Percentiles rank a stretch among this genome's conserved stretches.
Conservation (phyloP, 2,329 filamentous ascomycete genomes). For the Tolypocladium paradoxum region DNA sequence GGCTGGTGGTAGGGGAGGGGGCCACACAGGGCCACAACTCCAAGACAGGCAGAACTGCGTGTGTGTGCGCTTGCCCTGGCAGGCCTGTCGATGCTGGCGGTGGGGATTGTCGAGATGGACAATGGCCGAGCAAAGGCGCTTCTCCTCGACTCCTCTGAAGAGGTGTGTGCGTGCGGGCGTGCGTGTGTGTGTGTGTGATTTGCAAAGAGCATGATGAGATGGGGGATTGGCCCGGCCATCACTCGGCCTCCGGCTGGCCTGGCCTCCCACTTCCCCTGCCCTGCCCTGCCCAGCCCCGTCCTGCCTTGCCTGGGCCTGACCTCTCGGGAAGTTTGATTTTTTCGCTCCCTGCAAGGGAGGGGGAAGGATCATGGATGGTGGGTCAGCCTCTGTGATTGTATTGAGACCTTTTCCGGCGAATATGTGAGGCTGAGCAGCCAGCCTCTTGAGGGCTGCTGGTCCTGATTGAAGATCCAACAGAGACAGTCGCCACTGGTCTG, state of each 20-base stretch:
- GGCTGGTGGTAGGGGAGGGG: neutral
- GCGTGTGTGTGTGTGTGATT: neutral
- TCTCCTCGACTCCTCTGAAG: no score
- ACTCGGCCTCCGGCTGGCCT: neutral
- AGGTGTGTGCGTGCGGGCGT: neutral
- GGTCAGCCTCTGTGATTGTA: neutral
- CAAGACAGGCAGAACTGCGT: neutral
- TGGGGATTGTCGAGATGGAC: neutral
- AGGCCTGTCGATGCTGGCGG: no score
- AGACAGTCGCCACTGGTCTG: neutral
- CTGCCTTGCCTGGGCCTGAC: neutral
- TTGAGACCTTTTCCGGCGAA: neutral
- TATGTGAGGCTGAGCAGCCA: neutral
- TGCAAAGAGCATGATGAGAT: neutral
- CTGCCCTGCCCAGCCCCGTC: neutral
- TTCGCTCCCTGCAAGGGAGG: neutral
- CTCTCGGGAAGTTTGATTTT: neutral
- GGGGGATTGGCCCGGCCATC: neutral
- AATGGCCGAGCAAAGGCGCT: neutral
- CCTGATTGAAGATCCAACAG: neutral
- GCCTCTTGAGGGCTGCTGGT: neutral
- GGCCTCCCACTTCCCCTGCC: no score
- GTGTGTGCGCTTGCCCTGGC: no score
- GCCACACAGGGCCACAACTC: neutral
- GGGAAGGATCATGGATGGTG: neutral